Evolutionary conservation across 345 rosid genomes (phyloP).

Genomic region (Camelina hispida): DNA sequence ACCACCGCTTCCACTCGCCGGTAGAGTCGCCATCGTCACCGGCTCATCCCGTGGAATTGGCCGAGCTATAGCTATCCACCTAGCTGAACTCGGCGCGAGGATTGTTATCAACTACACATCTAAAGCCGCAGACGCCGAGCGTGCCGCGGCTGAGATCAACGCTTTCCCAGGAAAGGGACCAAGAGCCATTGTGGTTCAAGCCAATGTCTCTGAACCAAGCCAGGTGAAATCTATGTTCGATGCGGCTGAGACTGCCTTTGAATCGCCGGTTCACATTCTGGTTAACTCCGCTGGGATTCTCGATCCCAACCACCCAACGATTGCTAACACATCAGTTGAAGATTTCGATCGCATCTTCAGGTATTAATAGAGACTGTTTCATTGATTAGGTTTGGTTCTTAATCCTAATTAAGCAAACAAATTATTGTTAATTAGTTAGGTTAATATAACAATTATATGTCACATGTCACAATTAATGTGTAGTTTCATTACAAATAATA

Average conservation of each 20-base stretch:
- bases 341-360: slow-evolving; percentile 58
- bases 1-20: slow-evolving; percentile 48
- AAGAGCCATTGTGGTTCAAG: slow-evolving; percentile 53
- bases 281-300: slow-evolving; percentile 61
- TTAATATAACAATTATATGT: not conserved
- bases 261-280: slow-evolving; percentile 56
- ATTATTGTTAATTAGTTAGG: not conserved
- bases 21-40: slow-evolving; percentile 69
- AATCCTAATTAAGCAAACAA: not conserved
- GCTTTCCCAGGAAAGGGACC: slow-evolving; percentile 43
- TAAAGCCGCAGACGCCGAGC: slow-evolving; percentile 58
- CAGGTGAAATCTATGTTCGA: slow-evolving; percentile 69
- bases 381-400: not conserved
- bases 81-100: slow-evolving; percentile 68
- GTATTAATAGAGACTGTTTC: not conserved
- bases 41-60: slow-evolving; percentile 81
- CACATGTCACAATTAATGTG: not conserved
- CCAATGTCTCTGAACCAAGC: slow-evolving; percentile 64
- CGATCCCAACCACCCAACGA: slow-evolving; percentile 57
- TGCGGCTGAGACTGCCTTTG: slow-evolving; percentile 56
- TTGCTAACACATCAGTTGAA: slow-evolving; percentile 58
- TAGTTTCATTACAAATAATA: not conserved
- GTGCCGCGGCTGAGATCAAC: slow-evolving; percentile 55
- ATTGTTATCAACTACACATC: slow-evolving; percentile 60
- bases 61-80: slow-evolving; percentile 59